Conservation (phyloP, 2,329 filamentous ascomycete species). For the Alternaria sp. region DNA sequence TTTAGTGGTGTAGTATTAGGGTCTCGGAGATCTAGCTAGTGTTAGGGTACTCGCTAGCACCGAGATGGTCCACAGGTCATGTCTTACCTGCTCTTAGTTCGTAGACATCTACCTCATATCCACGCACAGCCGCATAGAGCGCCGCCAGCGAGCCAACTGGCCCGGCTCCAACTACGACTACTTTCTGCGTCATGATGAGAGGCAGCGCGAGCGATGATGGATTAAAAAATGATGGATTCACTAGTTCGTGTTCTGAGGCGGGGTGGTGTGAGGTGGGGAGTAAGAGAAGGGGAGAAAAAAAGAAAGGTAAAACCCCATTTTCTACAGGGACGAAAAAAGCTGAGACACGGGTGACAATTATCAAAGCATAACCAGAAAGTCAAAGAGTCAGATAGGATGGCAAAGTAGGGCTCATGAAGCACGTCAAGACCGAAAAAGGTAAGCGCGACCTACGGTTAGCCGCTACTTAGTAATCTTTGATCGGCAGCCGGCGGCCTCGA, state of each 20-base stretch:
- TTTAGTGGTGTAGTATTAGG: slow-evolving; percentile 84
- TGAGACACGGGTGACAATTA: neutral
- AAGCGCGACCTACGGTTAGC: slow-evolving; percentile 18
- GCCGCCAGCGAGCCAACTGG: slow-evolving; percentile 93
- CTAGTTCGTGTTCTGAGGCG: slow-evolving; percentile 1
- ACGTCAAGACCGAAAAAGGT: slow-evolving; percentile 26
- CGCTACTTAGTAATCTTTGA: slow-evolving; percentile 32
- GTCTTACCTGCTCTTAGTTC: slow-evolving; percentile 85
- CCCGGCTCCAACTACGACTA: slow-evolving; percentile 87
- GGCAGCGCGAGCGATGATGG: neutral
- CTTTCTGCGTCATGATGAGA: slow-evolving; percentile 64
- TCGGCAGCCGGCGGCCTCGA: slow-evolving; percentile 26
- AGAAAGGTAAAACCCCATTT: neutral
- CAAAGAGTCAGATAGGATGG: slow-evolving; percentile 15
- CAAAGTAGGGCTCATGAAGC: slow-evolving; percentile 23
- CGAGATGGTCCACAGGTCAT: slow-evolving; percentile 3
- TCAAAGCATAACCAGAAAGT: slow-evolving; percentile 9
- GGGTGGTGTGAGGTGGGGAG: neutral
- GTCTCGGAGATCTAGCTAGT: slow-evolving; percentile 79
- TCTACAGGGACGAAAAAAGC: neutral
- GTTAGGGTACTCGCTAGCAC: slow-evolving; percentile 5
- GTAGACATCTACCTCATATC: slow-evolving; percentile 91
- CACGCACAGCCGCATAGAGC: slow-evolving; percentile 87
- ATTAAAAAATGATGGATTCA: neutral
- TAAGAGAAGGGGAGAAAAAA: neutral